A percentile compares a stretch with the other conserved stretches of the same genome.
These are phyloP conservation scores for Phalaenopsis aphrodite DNA, from an alignment of 106 monocot genomes.

Conservation along the genomic window DNA sequence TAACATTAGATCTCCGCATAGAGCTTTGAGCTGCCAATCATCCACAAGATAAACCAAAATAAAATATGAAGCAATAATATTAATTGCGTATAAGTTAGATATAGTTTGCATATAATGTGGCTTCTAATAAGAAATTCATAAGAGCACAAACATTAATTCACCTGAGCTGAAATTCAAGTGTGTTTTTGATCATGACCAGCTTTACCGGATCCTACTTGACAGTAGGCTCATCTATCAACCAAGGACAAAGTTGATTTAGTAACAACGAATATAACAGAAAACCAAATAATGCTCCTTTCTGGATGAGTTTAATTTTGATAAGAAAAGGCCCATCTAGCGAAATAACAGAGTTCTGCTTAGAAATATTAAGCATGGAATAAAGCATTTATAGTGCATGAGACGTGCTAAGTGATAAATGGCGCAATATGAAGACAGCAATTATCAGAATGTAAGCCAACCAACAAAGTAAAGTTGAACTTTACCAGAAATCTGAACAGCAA, in stretches of 20 bases:
- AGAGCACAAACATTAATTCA: constrained; percentile 1
- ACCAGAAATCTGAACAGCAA: constrained; percentile 3
- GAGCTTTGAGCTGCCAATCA: background rate
- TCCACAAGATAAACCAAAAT: constrained; percentile 1
- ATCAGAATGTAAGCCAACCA: background rate
- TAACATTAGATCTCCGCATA: background rate
- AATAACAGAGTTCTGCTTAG: background rate
- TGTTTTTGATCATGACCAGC: constrained; percentile 6
- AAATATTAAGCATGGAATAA: background rate
- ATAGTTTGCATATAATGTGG: background rate
- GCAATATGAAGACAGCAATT: background rate
- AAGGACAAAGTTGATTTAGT: constrained; percentile 5
- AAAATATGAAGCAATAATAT: background rate
- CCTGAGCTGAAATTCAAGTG: constrained; percentile 4
- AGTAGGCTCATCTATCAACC: constrained; percentile 7
- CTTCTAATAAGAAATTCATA: background rate
- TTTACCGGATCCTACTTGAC: constrained; percentile 3
- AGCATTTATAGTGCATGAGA: background rate
- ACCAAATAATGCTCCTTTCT: constrained; percentile 2
- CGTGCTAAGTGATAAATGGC: background rate
- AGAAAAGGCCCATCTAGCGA: background rate
- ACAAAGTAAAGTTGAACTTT: background rate
- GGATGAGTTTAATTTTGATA: constrained; percentile 2
- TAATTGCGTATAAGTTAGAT: background rate
- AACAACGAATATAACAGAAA: background rate